phyloP scores from a whole-genome alignment of 345 rosid genomes.

The Atalantia buxifolia region DNA sequence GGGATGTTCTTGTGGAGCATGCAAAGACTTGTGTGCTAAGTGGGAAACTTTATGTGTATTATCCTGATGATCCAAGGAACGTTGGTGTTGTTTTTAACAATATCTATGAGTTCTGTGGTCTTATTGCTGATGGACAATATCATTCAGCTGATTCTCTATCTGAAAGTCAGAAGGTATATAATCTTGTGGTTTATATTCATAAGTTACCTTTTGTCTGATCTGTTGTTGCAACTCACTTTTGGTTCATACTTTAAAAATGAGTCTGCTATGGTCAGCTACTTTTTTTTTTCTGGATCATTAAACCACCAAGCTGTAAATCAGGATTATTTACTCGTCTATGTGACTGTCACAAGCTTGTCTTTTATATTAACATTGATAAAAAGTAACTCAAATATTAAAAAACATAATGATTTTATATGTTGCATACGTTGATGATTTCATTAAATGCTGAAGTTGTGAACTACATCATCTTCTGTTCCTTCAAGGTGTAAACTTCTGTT shows the following conservation, averaged over 20 bases:
- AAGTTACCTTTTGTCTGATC: slow-evolving; percentile 8
- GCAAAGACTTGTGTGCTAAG: slow-evolving; percentile 83
- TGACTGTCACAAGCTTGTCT: not conserved
- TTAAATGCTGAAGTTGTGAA: not conserved
- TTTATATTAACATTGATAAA: not conserved
- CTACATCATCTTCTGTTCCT: not conserved
- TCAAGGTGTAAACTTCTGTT: not conserved
- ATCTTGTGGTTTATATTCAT: not conserved
- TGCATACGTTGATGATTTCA: not conserved
- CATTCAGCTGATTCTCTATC: slow-evolving; percentile 72
- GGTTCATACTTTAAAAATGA: not conserved
- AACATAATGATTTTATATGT: not conserved
- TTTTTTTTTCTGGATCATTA: not conserved
- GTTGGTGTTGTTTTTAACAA: slow-evolving; percentile 82
- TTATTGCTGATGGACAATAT: slow-evolving; percentile 70
- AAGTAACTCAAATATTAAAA: not conserved
- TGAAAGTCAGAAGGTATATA: slow-evolving; percentile 74
- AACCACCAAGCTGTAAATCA: not conserved
- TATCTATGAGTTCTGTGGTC: slow-evolving; percentile 71
- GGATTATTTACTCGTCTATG: not conserved
- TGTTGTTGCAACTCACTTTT: not conserved
- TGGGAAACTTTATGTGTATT: slow-evolving; percentile 79
- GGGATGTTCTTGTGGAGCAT: slow-evolving; percentile 94
- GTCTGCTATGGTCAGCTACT: not conserved
- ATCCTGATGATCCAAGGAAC: slow-evolving; percentile 56